Base-by-base conservation (phyloP, 768 basidiomycete species). In the Russula abietina region DNA sequence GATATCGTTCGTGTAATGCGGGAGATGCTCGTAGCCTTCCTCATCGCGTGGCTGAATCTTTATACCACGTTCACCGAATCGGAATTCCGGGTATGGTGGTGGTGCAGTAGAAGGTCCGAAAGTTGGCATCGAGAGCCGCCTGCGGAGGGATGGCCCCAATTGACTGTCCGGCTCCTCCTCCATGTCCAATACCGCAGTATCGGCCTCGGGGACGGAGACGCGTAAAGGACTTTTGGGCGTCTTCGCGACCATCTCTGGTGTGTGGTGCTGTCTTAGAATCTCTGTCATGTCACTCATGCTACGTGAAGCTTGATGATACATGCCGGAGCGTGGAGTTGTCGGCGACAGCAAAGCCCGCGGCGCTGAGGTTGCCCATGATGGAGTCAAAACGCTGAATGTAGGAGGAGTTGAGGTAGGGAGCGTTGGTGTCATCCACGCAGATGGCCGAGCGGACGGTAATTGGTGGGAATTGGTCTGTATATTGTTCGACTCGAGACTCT, bases 21-120 rank as follows among this genome's bases (percentile, higher is more conserved):
- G 97, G 1, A 99, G 80, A 43, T 72, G 73, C 73, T 99, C 96
- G 52, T 68, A 75, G 10, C 92, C 96, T 71, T 96, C 96, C 63
- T 95, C 91, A n/a, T 89, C 88, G 11, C 79, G 77, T 1, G 83
- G 82, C 67, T 72, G 71, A 57, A 83, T 76, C 28, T 56, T 39
- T 30, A 66, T 68, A 38, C 57, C 64, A 43, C 39, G 63, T 69
- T 69, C 52, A 2, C 65, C 51, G 64, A 74, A 73, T 28, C 69
- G 62, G 69, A 82, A 81, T 8, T 76, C 67, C 11, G 86, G 86
- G 68, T 89, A 90, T 0, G 89, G 87, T 1, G 89, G 89, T 19
- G 89, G 89, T 28, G 78, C 76, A 1, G 81, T 75, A 16, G 80
- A 74, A 4, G 81, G 78, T 53, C 75, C 83, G 70, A 84, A 88